Conservation (phyloP, 2,329 filamentous ascomycete genomes). For the Ophiostoma novo-ulmi region DNA sequence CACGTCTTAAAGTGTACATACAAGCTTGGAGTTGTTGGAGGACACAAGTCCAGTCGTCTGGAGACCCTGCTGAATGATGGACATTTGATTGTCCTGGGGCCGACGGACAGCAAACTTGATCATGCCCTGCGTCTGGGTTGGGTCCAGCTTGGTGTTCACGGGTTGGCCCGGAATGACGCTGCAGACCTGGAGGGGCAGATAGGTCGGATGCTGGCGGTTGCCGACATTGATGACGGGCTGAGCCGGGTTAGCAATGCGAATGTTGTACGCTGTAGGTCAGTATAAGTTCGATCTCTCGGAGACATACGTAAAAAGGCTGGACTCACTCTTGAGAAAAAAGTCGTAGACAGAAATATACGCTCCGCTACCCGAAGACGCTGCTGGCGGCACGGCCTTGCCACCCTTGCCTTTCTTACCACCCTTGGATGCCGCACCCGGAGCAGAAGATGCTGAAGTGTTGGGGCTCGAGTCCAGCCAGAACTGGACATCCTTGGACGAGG, state of each 20-base stretch:
- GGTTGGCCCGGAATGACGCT: constrained; percentile 52
- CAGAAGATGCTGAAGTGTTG: not conserved
- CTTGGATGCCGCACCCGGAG: constrained; percentile 2
- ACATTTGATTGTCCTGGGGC: constrained; percentile 51
- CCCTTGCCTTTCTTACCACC: constrained; percentile 11
- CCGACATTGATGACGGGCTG: constrained; percentile 57
- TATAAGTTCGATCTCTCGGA: not conserved
- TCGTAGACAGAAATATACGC: constrained; percentile 48
- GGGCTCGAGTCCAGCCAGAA: constrained; percentile 44
- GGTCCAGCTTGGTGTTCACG: constrained; percentile 45
- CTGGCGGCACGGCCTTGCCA: constrained; percentile 24
- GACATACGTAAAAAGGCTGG: not conserved
- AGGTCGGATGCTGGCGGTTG: constrained; percentile 47
- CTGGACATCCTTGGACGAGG: constrained; percentile 48
- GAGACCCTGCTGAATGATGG: constrained; percentile 49
- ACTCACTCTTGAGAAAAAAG: constrained; percentile 44
- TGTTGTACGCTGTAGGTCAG: constrained; percentile 34
- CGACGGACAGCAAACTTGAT: constrained; percentile 55
- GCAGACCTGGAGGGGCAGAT: constrained; percentile 56
- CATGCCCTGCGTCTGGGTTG: constrained; percentile 53
- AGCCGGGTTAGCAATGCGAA: constrained; percentile 35
- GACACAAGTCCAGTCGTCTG: constrained; percentile 43
- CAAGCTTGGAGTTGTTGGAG: constrained; percentile 34
- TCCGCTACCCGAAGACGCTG: constrained; percentile 29
- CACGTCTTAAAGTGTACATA: not conserved